Conservation (phyloP, 2,329 filamentous ascomycete genomes). For the Bipolaris zeicola region DNA sequence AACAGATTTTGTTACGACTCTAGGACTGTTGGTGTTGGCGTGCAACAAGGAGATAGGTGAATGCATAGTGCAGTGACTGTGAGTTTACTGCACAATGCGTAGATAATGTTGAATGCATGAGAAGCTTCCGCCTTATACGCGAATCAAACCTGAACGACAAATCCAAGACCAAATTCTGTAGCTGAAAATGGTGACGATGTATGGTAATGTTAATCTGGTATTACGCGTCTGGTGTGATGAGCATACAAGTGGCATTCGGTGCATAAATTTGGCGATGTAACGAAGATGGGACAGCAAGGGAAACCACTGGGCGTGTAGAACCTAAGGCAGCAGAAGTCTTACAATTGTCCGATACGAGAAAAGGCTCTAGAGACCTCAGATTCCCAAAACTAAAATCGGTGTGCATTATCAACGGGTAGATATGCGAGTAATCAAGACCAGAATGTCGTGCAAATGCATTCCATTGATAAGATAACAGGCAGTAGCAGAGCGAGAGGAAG, state of each 20-base stretch:
- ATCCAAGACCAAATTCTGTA: neutral
- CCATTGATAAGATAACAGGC: neutral
- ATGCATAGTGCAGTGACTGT: no score
- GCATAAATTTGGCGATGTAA: neutral
- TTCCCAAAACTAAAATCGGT: neutral
- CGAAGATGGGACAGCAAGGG: neutral
- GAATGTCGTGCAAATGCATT: neutral
- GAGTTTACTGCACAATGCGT: neutral
- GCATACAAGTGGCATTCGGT: no score
- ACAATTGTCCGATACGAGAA: neutral
- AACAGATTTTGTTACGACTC: no score
- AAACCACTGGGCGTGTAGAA: no score
- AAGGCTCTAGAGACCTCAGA: neutral
- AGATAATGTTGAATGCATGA: neutral
- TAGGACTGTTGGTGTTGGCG: no score
- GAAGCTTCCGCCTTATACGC: neutral
- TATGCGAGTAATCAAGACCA: neutral
- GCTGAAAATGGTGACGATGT: neutral
- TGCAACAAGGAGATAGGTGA: no score
- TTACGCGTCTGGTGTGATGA: no score
- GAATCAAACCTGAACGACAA: neutral
- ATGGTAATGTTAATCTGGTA: no score
- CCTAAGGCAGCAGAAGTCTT: no score
- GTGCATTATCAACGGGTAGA: neutral
- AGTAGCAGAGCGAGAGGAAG: neutral